phyloP scores from a whole-genome alignment of 345 rosid genomes.

The Citrus maxima region DNA sequence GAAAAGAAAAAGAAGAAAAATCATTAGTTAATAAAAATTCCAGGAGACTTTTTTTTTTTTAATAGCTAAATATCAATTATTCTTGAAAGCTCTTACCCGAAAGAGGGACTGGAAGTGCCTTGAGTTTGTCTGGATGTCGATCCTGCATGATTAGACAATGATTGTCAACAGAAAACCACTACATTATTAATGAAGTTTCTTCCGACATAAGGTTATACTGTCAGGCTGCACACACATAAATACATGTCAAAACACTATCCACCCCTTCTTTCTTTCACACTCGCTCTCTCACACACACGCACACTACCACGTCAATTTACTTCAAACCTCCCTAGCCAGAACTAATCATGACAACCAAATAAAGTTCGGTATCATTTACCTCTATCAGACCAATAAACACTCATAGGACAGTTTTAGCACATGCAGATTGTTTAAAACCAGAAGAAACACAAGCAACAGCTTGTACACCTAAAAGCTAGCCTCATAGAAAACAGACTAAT shows the following conservation, averaged over 20 bases:
- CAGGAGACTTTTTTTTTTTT: neutral
- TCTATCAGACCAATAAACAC: neutral
- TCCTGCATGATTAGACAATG: slow-evolving; percentile 48
- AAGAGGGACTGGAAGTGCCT: slow-evolving; percentile 82
- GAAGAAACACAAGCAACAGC: neutral
- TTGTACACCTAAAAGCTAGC: slow-evolving; percentile 1
- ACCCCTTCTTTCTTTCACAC: neutral
- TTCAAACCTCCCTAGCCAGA: neutral
- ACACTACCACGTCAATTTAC: neutral
- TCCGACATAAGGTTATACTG: neutral
- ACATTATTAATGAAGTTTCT: neutral
- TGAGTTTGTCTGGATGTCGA: slow-evolving; percentile 86
- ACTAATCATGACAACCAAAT: neutral
- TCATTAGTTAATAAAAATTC: neutral
- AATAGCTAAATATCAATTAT: neutral
- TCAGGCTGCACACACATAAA: neutral
- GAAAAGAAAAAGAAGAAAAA: neutral
- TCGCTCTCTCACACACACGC: too few species aligned
- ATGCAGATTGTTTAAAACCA: neutral
- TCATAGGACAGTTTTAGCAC: neutral
- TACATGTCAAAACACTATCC: neutral
- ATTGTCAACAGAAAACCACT: neutral
- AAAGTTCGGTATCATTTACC: neutral
- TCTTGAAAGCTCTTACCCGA: slow-evolving; percentile 38
- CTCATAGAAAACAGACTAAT: neutral